Percentiles rank a stretch among this genome's conserved stretches.
phyloP scores from a whole-genome alignment of 2,329 filamentous ascomycete species.

The Zymoseptoria ardabiliae region DNA sequence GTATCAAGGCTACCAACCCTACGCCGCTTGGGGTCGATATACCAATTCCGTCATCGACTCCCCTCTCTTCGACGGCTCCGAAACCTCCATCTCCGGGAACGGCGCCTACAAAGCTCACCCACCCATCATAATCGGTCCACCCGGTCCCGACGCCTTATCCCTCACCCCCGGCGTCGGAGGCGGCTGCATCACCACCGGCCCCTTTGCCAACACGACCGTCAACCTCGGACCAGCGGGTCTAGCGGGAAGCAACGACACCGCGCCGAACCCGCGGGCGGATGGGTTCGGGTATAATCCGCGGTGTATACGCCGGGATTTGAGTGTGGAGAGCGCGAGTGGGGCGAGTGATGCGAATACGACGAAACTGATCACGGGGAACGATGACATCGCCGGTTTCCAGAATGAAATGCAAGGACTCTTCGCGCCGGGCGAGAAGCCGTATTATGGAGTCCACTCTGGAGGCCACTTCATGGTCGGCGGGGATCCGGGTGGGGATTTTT shows the following conservation, averaged over 20 bases:
- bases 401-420: conserved; percentile 20
- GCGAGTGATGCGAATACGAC: conserved; percentile 14
- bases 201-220: conserved; percentile 41
- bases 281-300: conserved; percentile 28
- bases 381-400: conserved; percentile 19
- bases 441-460: conserved; percentile 36
- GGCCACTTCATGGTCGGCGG: conserved; percentile 44
- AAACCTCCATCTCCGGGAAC: conserved; percentile 39
- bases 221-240: conserved; percentile 42
- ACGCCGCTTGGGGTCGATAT: conserved; percentile 1
- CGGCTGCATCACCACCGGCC: conserved; percentile 46
- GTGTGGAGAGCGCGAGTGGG: conserved; percentile 6
- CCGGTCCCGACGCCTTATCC: not conserved
- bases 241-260: conserved; percentile 22
- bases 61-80: conserved; percentile 34
- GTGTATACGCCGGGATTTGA: conserved; percentile 34
- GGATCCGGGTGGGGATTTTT: conserved; percentile 41
- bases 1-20: conserved; percentile 36
- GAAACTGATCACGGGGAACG: conserved; percentile 15
- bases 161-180: conserved; percentile 41
- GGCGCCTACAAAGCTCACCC: conserved; percentile 3
- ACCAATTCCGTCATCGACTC: not conserved
- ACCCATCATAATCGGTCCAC: not conserved
- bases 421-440: conserved; percentile 7
- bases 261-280: conserved; percentile 24